phyloP scores from a whole-genome alignment of 1,284 basidiomycete genomes.

The Microbotryum saponariae region DNA sequence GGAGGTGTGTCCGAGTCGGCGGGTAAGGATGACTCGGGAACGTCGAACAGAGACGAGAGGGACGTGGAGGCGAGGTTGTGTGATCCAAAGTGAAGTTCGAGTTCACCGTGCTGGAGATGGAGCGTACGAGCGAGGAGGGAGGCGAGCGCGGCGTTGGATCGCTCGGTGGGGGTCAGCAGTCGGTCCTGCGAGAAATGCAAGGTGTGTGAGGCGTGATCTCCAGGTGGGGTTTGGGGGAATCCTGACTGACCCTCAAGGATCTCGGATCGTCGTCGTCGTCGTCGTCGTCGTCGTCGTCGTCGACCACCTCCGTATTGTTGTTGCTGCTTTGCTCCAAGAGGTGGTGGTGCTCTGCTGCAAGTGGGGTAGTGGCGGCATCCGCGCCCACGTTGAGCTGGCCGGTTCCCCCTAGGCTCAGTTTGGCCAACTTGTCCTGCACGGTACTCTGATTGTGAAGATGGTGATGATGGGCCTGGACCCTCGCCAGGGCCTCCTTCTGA shows the following conservation, averaged over 20 bases:
- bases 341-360: neutral
- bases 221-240: no score
- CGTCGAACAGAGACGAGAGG: slow-evolving; percentile 28
- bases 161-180: slow-evolving; percentile 1
- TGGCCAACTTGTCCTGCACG: neutral
- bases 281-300: neutral
- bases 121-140: slow-evolving; percentile 22
- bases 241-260: neutral
- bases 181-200: neutral
- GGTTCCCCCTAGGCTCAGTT: neutral
- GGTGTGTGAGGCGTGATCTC: no score
- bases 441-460: neutral
- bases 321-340: neutral
- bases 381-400: slow-evolving; percentile 2
- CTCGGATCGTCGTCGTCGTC: neutral
- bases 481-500: neutral
- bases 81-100: no score
- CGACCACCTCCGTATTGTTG: neutral
- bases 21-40: slow-evolving; percentile 5
- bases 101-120: slow-evolving; percentile 6
- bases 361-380: slow-evolving; percentile 3
- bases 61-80: slow-evolving; percentile 20
- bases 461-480: no score
- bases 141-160: neutral
- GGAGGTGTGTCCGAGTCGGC: no score